These are phyloP conservation scores for Penicillium goetzii DNA, from an alignment of 495 filamentous ascomycete genomes.

Conservation along the genomic window DNA sequence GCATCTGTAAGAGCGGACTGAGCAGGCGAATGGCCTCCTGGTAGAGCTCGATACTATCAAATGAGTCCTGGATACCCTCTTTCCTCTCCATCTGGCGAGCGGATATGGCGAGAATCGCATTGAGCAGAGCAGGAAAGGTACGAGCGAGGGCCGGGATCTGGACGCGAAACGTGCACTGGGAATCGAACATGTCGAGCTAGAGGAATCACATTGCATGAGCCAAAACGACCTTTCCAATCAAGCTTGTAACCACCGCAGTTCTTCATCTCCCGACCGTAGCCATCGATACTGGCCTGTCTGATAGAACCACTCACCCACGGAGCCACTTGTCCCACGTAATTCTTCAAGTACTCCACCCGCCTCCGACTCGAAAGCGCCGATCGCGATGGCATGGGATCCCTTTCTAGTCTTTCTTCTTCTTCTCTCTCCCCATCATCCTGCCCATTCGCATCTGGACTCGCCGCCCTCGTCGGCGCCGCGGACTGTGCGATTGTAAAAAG, in stretches of 20 bases:
- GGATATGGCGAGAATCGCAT: slow-evolving; percentile 49
- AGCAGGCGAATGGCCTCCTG: slow-evolving; percentile 51
- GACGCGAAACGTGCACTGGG: slow-evolving; percentile 43
- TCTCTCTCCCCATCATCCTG: slow-evolving; percentile 9
- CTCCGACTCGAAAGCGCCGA: slow-evolving; percentile 31
- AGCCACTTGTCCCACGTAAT: slow-evolving; percentile 50
- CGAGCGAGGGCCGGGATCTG: slow-evolving; percentile 45
- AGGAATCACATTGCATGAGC: background rate
- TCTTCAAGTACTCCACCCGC: slow-evolving; percentile 47
- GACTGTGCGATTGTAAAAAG: slow-evolving; percentile 43
- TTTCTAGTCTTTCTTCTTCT: no score
- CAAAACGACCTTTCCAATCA: background rate
- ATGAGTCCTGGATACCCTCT: slow-evolving; percentile 37
- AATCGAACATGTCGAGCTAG: slow-evolving; percentile 57
- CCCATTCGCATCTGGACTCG: slow-evolving; percentile 23
- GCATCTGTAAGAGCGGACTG: slow-evolving; percentile 38
- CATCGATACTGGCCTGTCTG: background rate
- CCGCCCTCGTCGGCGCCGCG: slow-evolving; percentile 34
- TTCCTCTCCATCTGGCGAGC: slow-evolving; percentile 50
- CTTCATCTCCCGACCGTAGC: background rate
- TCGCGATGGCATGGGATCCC: slow-evolving; percentile 16
- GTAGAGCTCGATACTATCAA: slow-evolving; percentile 49
- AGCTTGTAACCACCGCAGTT: background rate
- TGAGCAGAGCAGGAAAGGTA: slow-evolving; percentile 42
- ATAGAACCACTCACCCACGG: slow-evolving; percentile 39